Conservation (phyloP, 352 stramenopile species). For the Globisporangium solare region DNA sequence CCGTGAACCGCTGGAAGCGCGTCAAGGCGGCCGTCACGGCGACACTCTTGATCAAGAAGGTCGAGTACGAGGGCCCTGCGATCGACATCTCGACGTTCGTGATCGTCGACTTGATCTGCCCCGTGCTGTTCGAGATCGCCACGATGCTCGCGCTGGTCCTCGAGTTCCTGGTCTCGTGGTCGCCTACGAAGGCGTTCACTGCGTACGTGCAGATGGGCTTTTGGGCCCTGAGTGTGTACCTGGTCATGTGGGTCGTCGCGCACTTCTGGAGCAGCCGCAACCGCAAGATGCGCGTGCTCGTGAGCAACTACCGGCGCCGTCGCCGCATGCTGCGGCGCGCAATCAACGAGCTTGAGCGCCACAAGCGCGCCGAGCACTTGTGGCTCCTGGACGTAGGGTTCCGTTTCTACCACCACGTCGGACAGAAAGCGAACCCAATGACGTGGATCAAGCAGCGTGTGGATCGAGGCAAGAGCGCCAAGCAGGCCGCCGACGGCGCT, state of each 20-base stretch:
- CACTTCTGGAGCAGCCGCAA: constrained; percentile 84
- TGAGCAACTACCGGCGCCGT: constrained; percentile 69
- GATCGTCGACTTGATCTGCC: constrained; percentile 68
- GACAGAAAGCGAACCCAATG: constrained; percentile 34
- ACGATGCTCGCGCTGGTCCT: constrained; percentile 45
- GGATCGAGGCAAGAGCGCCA: constrained; percentile 5
- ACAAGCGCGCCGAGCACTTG: constrained; percentile 61
- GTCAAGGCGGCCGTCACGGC: constrained; percentile 48
- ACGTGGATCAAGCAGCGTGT: constrained; percentile 9
- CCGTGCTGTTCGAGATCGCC: constrained; percentile 60
- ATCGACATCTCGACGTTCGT: constrained; percentile 78
- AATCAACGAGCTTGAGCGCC: constrained; percentile 41
- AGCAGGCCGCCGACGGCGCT: constrained; percentile 6
- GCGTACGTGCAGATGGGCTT: constrained; percentile 71
- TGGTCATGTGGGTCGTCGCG: constrained; percentile 61
- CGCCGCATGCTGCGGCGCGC: constrained; percentile 50
- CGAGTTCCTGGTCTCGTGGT: constrained; percentile 51
- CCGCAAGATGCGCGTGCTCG: constrained; percentile 64
- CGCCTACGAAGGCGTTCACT: constrained; percentile 56
- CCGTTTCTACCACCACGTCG: constrained; percentile 61
- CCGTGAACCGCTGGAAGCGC: constrained; percentile 46
- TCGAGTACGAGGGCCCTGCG: constrained; percentile 43
- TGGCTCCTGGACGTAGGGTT: constrained; percentile 77
- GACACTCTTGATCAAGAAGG: constrained; percentile 53
- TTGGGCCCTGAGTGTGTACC: constrained; percentile 49